These are phyloP conservation scores for Cadophora gregata DNA, from an alignment of 2,329 filamentous ascomycete genomes.

Conservation along the genomic window DNA sequence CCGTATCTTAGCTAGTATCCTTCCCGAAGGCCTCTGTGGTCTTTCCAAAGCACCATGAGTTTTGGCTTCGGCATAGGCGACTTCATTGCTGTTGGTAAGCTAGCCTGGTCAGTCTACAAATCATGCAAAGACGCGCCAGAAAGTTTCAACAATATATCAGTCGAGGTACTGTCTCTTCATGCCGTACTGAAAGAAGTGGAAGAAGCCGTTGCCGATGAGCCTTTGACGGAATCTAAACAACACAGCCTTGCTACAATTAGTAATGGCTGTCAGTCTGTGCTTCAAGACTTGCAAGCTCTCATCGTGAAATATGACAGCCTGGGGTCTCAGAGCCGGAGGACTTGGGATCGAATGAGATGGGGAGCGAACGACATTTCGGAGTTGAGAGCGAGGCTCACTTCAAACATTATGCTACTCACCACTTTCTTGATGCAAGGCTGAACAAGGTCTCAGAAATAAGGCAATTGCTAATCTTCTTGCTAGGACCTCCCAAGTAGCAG, in stretches of 20 bases:
- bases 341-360: constrained; percentile 41
- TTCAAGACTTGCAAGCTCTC: constrained; percentile 30
- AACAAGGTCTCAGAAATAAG: too few species aligned
- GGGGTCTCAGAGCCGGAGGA: constrained; percentile 26
- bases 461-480: neutral
- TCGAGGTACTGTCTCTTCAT: constrained; percentile 31
- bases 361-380: constrained; percentile 33
- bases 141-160: constrained; percentile 39
- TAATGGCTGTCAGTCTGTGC: constrained; percentile 28
- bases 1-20: too few species aligned
- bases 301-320: constrained; percentile 30
- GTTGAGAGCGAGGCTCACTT: constrained; percentile 33
- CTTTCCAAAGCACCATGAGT: constrained; percentile 17
- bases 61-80: constrained; percentile 23
- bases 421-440: constrained; percentile 22
- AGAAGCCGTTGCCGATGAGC: constrained; percentile 18
- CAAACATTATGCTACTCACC: constrained; percentile 39
- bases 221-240: constrained; percentile 10
- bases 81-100: constrained; percentile 17
- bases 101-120: constrained; percentile 29
- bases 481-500: constrained; percentile 20
- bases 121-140: constrained; percentile 40
- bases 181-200: constrained; percentile 27
- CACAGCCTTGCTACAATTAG: constrained; percentile 23
- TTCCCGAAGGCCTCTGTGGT: neutral